Evolutionary conservation across 768 basidiomycete genomes (phyloP), one percentile per base, ranked within the genome.

Genomic region (Strobilomyces dryophilus): DNA sequence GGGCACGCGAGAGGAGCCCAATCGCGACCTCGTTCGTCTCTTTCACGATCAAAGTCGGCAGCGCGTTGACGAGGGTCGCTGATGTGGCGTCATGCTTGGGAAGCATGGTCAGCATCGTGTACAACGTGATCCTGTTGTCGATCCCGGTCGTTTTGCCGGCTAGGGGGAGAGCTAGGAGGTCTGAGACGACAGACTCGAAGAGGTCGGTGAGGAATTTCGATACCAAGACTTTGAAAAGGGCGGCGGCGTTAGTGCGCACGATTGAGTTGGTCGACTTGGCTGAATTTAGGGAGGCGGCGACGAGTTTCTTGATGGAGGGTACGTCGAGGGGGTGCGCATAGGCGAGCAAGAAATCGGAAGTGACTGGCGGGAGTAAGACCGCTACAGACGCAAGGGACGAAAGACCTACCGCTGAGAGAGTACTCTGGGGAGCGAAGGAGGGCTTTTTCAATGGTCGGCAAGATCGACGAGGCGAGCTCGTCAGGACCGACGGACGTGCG

Each of bases 121-220:
- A 95, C 9, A 98, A 74, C 0, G 87, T 76, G 5, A 84, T 67
- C 17, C 95, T 84, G 66, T 98, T 93, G 51, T 95, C 95, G 2
- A 89, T 79, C 2, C 92, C 92, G 1, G 85, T 73, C 0, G 93
- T 90, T 74, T 97, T 99, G 20, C 92, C 89, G 0, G 84, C 69
- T 60, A 87, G 85, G 2, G 92, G 89, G 0, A 92, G 76, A n/a
- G 74, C 72, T 10, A 93, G 72, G 5, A 93, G 68, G 56, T 95
- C 92, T 9, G 74, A 74, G 2, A 84, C 77, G 11, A 83, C 77
- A 1, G 74, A 55, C 7, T 75, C 72, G 10, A 75, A 61, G 21
- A 78, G 73, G 5, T 73, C 71, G 12, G 74, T 56, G 8, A 72
- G 62, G 4, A 68, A 61, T 27, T 70, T 67, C 14, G 64, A 58